These are phyloP conservation scores for Sphaerulina populicola DNA, from an alignment of 2,329 filamentous ascomycete genomes.

Conservation along the genomic window DNA sequence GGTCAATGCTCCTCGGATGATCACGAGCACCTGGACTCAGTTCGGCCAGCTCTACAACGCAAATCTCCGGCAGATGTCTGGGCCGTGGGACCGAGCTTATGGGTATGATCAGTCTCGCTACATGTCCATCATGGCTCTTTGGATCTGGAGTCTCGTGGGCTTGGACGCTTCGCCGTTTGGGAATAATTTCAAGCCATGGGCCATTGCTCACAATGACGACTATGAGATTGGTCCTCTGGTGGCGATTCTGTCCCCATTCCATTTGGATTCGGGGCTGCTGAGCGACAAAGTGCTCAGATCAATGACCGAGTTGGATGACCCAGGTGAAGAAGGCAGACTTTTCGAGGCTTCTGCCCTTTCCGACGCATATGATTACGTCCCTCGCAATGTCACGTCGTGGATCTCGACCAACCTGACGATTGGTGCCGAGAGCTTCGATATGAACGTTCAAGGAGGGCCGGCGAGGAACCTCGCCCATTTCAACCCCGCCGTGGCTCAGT, in stretches of 20 bases:
- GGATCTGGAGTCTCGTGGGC: constrained; percentile 52
- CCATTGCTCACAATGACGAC: constrained; percentile 53
- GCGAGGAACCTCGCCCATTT: constrained; percentile 46
- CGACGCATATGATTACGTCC: constrained; percentile 50
- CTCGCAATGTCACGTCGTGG: constrained; percentile 54
- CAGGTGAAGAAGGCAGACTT: not conserved
- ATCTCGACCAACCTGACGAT: constrained; percentile 51
- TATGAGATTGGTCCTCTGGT: constrained; percentile 52
- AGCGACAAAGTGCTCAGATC: constrained; percentile 34
- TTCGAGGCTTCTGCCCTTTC: constrained; percentile 49
- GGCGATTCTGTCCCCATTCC: constrained; percentile 46
- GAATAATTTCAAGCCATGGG: constrained; percentile 35
- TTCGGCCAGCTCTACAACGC: constrained; percentile 49
- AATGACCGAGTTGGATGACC: constrained; percentile 39
- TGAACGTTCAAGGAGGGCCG: constrained; percentile 50
- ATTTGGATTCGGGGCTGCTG: constrained; percentile 39
- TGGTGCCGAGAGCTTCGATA: constrained; percentile 51
- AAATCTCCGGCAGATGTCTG: constrained; percentile 52
- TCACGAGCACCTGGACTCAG: constrained; percentile 49
- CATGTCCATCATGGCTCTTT: constrained; percentile 49
- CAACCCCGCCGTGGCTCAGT: constrained; percentile 54
- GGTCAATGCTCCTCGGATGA: constrained; percentile 45
- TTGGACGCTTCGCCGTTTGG: constrained; percentile 37
- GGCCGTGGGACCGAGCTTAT: constrained; percentile 57
- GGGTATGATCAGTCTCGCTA: constrained; percentile 58